Base-by-base conservation (phyloP, 169 alveolate genomes). In the Plasmodium gallinaceum region DNA sequence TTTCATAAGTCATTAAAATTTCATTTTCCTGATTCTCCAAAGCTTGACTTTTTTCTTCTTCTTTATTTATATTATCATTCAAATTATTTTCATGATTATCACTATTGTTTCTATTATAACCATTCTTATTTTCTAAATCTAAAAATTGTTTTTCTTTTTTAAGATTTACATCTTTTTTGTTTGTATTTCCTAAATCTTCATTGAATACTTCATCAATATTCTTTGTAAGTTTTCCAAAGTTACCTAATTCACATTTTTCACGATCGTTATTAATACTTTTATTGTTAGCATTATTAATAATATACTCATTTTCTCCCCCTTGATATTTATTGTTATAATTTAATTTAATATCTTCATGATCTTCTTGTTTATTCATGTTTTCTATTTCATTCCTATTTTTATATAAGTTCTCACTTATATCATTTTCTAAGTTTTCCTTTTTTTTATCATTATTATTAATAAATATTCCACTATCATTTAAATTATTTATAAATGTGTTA, bases 1-100 rank as follows among this genome's bases (percentile, higher is more conserved):
- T 42, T 86, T 86, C 92, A 32, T 86, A 86, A 2, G 60, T 86
- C 60, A 70, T 86, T 60, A 86, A 39, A 20, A 86, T 14, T 43
- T 24, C 80, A 18, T 43, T 60, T 9, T 70, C 24, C 2, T 45
- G 66, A 39, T 48, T 45, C 37, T 83, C 37, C 14, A 24, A 39
- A 24, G 10, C 6, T 37, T 61, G 70, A 24, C 7, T 61, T 0
- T 65, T 65, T 54, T 54, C 64, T 3, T 54, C 22, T 2, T 65
- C 32, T 6, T 39, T n/a, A 0, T 12, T 14, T 10, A 8, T 14
- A 37, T 39, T 65, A 37, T 24, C 37, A 65, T 24, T 22, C 10
- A n/a, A 2, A 42, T 26, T 65, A 37, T 39, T 39, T 24, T 1
- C 8, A 9, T 57, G 9, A 57, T 57, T 57, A 57, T 57, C 8